Percentiles rank a stretch among this genome's conserved stretches.
phyloP scores from a whole-genome alignment of 2,329 filamentous ascomycete genomes.

The Microsporum canis region DNA sequence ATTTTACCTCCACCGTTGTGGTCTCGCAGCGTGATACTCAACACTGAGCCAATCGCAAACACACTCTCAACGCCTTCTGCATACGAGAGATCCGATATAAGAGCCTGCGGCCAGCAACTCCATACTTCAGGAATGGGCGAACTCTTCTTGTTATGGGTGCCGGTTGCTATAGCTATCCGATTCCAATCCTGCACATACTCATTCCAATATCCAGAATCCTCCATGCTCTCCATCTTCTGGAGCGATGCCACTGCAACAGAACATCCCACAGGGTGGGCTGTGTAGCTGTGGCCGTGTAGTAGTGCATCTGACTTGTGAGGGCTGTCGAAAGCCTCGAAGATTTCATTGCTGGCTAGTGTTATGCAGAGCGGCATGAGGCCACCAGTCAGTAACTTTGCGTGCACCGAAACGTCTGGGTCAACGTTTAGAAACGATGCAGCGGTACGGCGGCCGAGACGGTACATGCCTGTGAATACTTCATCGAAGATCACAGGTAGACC shows the following conservation, averaged over 20 bases:
- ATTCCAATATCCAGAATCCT: constrained; percentile 46
- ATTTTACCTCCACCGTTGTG: constrained; percentile 34
- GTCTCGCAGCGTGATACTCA: constrained; percentile 52
- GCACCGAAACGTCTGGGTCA: constrained; percentile 63
- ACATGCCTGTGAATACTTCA: constrained; percentile 78
- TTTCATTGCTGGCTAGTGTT: constrained; percentile 60
- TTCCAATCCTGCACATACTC: constrained; percentile 43
- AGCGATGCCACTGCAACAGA: constrained; percentile 62
- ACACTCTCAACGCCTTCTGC: constrained; percentile 49
- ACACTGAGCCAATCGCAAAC: constrained; percentile 63
- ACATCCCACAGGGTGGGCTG: constrained; percentile 70
- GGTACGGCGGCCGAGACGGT: constrained; percentile 63
- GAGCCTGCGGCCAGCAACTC: constrained; percentile 58
- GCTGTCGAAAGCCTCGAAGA: constrained; percentile 61
- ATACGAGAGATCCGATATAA: constrained; percentile 50
- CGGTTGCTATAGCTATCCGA: background rate
- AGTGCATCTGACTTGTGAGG: constrained; percentile 66
- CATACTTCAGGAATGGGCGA: constrained; percentile 34
- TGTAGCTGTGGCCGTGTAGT: constrained; percentile 78
- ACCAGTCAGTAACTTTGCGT: constrained; percentile 75
- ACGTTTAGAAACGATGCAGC: constrained; percentile 58
- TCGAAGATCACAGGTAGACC: constrained; percentile 73
- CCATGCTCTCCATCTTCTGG: constrained; percentile 47
- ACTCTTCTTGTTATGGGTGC: background rate
- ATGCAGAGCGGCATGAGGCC: constrained; percentile 66